phyloP scores from a whole-genome alignment of 352 stramenopile species.

The Pythium biforme region DNA sequence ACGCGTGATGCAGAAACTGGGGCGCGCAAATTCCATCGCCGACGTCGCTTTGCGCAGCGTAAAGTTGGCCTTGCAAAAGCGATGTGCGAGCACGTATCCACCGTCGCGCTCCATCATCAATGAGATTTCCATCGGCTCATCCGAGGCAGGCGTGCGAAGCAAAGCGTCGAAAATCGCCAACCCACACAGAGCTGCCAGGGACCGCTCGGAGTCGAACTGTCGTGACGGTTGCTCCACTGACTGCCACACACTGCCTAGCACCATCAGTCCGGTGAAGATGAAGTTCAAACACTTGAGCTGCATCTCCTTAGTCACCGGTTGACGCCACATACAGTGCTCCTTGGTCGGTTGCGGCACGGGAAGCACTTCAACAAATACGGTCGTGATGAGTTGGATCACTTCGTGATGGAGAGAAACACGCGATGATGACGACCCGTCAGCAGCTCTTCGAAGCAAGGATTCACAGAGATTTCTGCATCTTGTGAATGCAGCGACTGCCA shows the following conservation, averaged over 20 bases:
- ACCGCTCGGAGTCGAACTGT: conserved; percentile 84
- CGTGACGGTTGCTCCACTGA: conserved; percentile 86
- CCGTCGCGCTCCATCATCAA: conserved; percentile 76
- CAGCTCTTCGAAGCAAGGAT: conserved; percentile 71
- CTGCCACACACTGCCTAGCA: conserved; percentile 84
- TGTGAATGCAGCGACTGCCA: conserved; percentile 80
- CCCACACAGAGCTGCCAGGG: conserved; percentile 73
- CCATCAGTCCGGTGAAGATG: conserved; percentile 77
- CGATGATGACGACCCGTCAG: conserved; percentile 88
- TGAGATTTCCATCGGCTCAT: conserved; percentile 78
- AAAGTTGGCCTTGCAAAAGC: conserved; percentile 86
- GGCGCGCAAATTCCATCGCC: conserved; percentile 82
- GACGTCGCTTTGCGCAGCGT: conserved; percentile 71
- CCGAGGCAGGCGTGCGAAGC: conserved; percentile 68
- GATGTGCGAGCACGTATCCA: conserved; percentile 79
- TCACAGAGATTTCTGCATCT: conserved; percentile 77
- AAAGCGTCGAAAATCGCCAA: conserved; percentile 84
- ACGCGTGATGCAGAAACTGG: conserved; percentile 70
- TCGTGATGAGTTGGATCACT: conserved; percentile 86
- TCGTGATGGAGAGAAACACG: conserved; percentile 87
- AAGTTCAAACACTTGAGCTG: conserved; percentile 78
- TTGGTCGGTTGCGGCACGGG: conserved; percentile 53
- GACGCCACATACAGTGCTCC: conserved; percentile 64
- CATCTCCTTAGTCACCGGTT: conserved; percentile 71
- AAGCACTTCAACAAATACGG: conserved; percentile 78